Conservation (phyloP, 2,329 filamentous ascomycete species). For the Aspergillus candidus region DNA sequence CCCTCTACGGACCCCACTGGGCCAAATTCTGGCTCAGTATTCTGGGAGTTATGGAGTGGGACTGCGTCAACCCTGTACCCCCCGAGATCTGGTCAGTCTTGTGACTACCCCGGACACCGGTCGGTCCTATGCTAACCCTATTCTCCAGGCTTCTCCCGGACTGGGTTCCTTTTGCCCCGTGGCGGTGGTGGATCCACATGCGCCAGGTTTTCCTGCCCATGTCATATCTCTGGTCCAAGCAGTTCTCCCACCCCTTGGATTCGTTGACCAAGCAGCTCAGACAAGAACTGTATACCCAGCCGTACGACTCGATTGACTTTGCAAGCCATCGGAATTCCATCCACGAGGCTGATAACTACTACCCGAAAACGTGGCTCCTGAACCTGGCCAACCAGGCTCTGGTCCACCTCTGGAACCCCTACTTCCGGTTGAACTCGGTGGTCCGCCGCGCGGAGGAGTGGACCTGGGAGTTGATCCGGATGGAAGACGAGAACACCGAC, state of each 20-base stretch:
- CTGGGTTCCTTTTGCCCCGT: slow-evolving; percentile 83
- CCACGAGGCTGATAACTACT: slow-evolving; percentile 74
- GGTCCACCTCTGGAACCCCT: slow-evolving; percentile 73
- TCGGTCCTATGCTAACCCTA: slow-evolving; percentile 9
- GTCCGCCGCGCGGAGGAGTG: slow-evolving; percentile 70
- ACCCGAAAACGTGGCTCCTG: slow-evolving; percentile 81
- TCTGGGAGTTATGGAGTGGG: slow-evolving; percentile 78
- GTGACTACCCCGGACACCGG: background rate
- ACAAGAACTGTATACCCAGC: slow-evolving; percentile 74
- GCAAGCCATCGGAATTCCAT: slow-evolving; percentile 74
- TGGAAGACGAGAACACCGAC: slow-evolving; percentile 90
- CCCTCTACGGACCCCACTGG: slow-evolving; percentile 83
- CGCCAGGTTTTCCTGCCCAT: slow-evolving; percentile 94
- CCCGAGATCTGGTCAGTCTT: slow-evolving; percentile 72
- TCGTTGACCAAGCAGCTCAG: slow-evolving; percentile 66
- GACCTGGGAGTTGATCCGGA: slow-evolving; percentile 74
- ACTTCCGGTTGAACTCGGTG: slow-evolving; percentile 61
- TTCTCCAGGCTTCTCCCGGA: slow-evolving; percentile 64
- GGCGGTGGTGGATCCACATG: slow-evolving; percentile 98
- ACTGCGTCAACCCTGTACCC: slow-evolving; percentile 88
- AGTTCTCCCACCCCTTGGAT: slow-evolving; percentile 70
- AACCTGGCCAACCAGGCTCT: slow-evolving; percentile 73
- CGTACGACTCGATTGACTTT: slow-evolving; percentile 75
- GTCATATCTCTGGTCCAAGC: slow-evolving; percentile 81
- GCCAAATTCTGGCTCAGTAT: slow-evolving; percentile 92